These are phyloP conservation scores for Chytriomyces confervae DNA, from an alignment of 192 early-diverging fungal genomes.

Conservation along the genomic window DNA sequence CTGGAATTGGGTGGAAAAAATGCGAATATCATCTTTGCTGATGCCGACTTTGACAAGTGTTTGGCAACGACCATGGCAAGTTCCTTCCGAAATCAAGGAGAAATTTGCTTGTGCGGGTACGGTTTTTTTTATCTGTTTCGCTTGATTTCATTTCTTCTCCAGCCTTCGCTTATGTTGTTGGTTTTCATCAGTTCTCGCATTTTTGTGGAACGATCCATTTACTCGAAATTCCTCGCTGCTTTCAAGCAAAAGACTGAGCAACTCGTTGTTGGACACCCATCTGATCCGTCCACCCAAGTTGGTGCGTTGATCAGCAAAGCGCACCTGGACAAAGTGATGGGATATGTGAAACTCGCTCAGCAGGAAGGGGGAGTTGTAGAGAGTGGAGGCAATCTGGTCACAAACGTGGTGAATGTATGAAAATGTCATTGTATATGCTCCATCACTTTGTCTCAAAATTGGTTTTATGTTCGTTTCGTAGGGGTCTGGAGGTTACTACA, in stretches of 20 bases:
- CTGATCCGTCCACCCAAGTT: slow-evolving; percentile 63
- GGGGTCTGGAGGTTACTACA: slow-evolving; percentile 74
- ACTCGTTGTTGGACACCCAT: slow-evolving; percentile 74
- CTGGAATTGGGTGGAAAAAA: slow-evolving; percentile 89
- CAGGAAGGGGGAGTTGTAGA: slow-evolving; percentile 44
- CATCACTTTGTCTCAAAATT: slow-evolving; percentile 14
- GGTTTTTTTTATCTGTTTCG: not conserved
- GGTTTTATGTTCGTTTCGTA: slow-evolving; percentile 27
- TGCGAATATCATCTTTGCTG: slow-evolving; percentile 54
- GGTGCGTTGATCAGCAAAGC: slow-evolving; percentile 75
- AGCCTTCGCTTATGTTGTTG: slow-evolving; percentile 3
- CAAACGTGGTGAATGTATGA: slow-evolving; percentile 45
- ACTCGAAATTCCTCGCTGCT: slow-evolving; percentile 66
- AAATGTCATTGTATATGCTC: slow-evolving; percentile 41
- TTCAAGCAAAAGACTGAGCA: slow-evolving; percentile 57
- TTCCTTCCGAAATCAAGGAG: slow-evolving; percentile 78
- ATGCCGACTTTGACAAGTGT: slow-evolving; percentile 49
- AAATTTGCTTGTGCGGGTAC: slow-evolving; percentile 75
- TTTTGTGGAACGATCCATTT: slow-evolving; percentile 73
- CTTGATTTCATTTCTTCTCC: not conserved
- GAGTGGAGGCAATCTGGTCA: slow-evolving; percentile 59
- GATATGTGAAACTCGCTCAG: slow-evolving; percentile 69
- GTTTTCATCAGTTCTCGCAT: slow-evolving; percentile 63
- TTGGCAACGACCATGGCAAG: slow-evolving; percentile 67
- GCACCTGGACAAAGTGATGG: slow-evolving; percentile 73